Evolutionary conservation across 805 yeast genomes (phyloP), one percentile per base, ranked within the genome.

Genomic region (Barnettozyma populi): DNA sequence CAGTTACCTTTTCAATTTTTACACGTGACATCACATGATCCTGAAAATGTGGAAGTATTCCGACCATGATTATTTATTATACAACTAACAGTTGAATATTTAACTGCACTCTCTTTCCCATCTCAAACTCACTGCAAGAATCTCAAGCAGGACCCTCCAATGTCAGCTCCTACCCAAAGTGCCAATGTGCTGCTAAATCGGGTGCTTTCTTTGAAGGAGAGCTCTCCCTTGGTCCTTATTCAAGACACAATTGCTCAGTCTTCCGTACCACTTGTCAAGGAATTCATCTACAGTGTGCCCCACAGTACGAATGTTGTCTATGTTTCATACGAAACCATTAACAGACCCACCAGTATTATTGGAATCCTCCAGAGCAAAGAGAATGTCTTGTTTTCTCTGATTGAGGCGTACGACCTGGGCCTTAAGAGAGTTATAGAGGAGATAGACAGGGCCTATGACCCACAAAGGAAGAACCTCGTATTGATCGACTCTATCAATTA

Each of bases 161-260:
- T 29, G 32, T 29, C 70, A 2, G 56, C 63, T 13, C 54, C 70
- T 4, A 61, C 67, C 4, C 72, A 71, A 39, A 70, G 67, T 49
- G 68, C 75, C 37, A 52, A 75, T n/a, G 83, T 84, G 29, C 69
- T 90, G 6, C 69, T 90, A 47, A 79, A 75, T 41, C 69, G 98
- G 49, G 69, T 88, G 7, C 64, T 94, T 3, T 66, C 81, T 3
- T 67, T 87, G 44, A 86, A 82, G 53, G 98, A 94, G 57, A 65
- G 65, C 20, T 76, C 92, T 0, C 95, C 96, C 0, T 77, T 92
- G 46, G 63, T 88, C 3, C 70, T 92, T 5, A 70, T 85, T 4
- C 60, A 78, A 8, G 98, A 94, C 62, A 74, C 86, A 1, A 65
- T 89, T 9, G 69, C 75, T 0, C 97, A 90, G 62, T 78, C 94